These are phyloP conservation scores for Apiotrichum sp. DNA, from an alignment of 1,284 basidiomycete species.

Conservation along the genomic window DNA sequence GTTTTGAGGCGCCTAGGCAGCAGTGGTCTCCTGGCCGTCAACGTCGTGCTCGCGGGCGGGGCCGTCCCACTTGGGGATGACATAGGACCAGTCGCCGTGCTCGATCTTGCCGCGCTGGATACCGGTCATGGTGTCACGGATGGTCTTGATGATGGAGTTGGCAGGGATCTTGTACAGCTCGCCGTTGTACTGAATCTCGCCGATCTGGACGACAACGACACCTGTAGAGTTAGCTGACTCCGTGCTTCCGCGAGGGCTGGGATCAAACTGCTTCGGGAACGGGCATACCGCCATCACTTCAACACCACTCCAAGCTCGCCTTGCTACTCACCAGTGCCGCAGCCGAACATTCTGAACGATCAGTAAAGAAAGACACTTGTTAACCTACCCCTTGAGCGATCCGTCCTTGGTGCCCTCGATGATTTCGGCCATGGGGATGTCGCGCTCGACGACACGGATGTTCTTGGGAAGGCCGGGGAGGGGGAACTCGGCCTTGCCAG, in stretches of 20 bases:
- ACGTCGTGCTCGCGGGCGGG: conserved; percentile 12
- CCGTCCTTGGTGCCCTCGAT: conserved; percentile 30
- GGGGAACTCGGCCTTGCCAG: conserved; percentile 31
- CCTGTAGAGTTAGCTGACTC: conserved; percentile 9
- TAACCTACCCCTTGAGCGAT: conserved; percentile 34
- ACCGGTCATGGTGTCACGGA: conserved; percentile 39
- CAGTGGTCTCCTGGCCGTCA: conserved; percentile 16
- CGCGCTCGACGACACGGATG: conserved; percentile 42
- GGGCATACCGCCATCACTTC: too few relatives aligned
- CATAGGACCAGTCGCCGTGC: conserved; percentile 32
- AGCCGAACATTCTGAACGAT: conserved; percentile 12
- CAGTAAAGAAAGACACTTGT: neutral
- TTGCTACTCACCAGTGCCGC: conserved; percentile 11
- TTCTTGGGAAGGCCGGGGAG: conserved; percentile 35
- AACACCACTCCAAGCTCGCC: too few relatives aligned
- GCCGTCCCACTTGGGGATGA: conserved; percentile 34
- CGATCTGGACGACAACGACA: conserved; percentile 37
- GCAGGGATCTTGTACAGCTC: conserved; percentile 30
- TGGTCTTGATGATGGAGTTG: conserved; percentile 33
- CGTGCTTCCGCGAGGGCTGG: too few relatives aligned
- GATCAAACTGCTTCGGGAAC: too few relatives aligned
- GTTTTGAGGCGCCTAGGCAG: neutral
- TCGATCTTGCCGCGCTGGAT: conserved; percentile 38
- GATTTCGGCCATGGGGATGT: conserved; percentile 42
- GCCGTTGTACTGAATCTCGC: conserved; percentile 31